Conservation (phyloP, 306 rosid genomes). For the Malus orientalis region DNA sequence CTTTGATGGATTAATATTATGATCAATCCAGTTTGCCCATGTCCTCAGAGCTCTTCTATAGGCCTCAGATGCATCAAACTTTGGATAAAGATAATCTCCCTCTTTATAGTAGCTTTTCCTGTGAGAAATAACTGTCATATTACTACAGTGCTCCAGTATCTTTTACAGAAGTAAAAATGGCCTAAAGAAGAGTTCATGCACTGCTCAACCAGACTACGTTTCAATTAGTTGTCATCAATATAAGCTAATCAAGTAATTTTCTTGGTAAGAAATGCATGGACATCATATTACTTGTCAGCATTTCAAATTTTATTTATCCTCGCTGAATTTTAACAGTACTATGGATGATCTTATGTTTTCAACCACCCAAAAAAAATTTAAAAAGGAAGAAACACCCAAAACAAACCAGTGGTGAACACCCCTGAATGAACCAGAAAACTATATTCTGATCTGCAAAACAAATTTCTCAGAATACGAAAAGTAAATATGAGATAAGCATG, state of each 20-base stretch:
- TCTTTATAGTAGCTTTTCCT: constrained; percentile 86
- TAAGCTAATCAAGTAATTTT: neutral
- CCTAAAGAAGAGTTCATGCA: neutral
- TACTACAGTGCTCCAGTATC: neutral
- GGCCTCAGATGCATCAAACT: constrained; percentile 76
- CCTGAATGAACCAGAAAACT: neutral
- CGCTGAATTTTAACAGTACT: neutral
- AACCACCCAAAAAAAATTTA: neutral
- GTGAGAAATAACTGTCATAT: constrained; percentile 22
- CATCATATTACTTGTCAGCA: neutral
- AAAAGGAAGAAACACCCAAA: neutral
- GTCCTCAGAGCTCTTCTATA: constrained; percentile 70
- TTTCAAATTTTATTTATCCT: neutral
- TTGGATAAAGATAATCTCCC: constrained; percentile 67
- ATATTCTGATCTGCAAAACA: neutral
- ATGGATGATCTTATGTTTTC: neutral
- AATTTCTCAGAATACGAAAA: neutral
- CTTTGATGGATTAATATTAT: constrained; percentile 56
- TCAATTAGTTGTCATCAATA: neutral
- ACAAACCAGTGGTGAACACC: neutral
- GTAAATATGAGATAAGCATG: neutral
- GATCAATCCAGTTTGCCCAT: constrained; percentile 81
- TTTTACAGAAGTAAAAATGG: neutral
- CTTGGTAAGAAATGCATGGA: neutral
- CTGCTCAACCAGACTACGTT: neutral